phyloP scores from a whole-genome alignment of 306 rosid species.

The Quercus glauca region DNA sequence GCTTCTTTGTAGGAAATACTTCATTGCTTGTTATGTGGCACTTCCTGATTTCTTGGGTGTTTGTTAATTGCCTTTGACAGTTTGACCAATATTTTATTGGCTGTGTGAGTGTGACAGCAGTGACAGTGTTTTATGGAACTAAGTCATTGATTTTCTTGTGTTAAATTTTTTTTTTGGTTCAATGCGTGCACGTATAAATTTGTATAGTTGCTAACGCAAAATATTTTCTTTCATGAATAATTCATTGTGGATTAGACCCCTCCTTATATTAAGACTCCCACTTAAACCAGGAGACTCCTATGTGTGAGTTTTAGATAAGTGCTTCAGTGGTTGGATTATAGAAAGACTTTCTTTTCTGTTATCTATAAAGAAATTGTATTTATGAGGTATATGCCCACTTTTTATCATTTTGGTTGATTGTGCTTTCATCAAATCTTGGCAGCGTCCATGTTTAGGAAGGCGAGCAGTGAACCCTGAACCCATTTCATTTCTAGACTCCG shows the following conservation, averaged over 20 bases:
- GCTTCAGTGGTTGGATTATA: constrained; percentile 12
- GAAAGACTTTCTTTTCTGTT: neutral
- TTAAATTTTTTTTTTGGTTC: neutral
- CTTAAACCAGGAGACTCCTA: neutral
- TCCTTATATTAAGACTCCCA: constrained; percentile 18
- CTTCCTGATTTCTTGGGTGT: neutral
- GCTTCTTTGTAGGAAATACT: neutral
- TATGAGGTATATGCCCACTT: neutral
- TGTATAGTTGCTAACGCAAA: constrained; percentile 14
- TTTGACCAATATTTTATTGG: neutral
- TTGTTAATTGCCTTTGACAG: neutral
- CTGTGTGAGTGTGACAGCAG: neutral
- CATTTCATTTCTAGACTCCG: constrained; percentile 55
- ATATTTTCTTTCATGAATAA: neutral
- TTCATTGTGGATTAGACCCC: neutral
- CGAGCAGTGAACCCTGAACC: constrained; percentile 52
- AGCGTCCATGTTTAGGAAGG: constrained; percentile 71
- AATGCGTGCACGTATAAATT: constrained; percentile 34
- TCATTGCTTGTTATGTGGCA: neutral
- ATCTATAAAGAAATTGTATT: constrained; percentile 4
- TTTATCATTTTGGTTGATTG: neutral
- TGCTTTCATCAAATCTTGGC: constrained; percentile 32
- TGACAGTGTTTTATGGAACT: neutral
- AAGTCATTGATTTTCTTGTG: neutral
- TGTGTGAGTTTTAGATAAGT: neutral